Evolutionary conservation across 345 rosid species (phyloP), one percentile per base, ranked within the genome.

Genomic region (Linum lewisii): DNA sequence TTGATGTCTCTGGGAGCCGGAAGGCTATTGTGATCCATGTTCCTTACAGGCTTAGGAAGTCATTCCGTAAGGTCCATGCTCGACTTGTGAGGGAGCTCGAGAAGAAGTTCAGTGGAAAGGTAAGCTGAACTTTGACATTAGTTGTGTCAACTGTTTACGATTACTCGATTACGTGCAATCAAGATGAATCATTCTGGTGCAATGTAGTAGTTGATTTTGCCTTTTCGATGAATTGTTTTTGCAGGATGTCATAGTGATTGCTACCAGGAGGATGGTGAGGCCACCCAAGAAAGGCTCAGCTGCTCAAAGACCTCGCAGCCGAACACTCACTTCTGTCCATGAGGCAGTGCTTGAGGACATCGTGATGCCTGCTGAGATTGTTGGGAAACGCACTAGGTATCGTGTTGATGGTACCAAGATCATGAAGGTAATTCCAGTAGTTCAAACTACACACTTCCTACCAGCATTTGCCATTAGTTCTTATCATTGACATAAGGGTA

Each of bases 231-330:
- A n/a, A 5, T 6, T 53, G n/a, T 52, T 8, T 65, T 18, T 53
- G 0, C 63, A 86, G 97, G 97, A 81, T 78, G 95, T 86, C 25
- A 75, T 89, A 49, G 42, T 89, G 64, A 81, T 86, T 68, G 87
- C 95, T 25, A 81, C 91, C 32, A 58, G 95, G 58, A 89, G 95
- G 77, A 83, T 87, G 29, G 52, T 81, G 76, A 81, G 94, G 56
- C 95, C 90, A 18, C 96, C 96, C 21, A 90, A 90, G 91, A 90
- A 85, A 57, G 96, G 98, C 20, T 91, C 95, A 62, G 96, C 96
- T 61, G 91, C 57, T 60, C 84, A 88, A 60, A 80, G 96, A 36
- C 98, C 96, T n/a, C 89, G 98, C 47, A 81, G 68, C 82, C 92
- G 95, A 44, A 89, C 97, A 20, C 79, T 86, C 42, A 89, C 92